Evolutionary conservation across 495 filamentous ascomycete species (phyloP), one percentile per base, ranked within the genome.

Genomic region (Talaromyces trachyspermus): DNA sequence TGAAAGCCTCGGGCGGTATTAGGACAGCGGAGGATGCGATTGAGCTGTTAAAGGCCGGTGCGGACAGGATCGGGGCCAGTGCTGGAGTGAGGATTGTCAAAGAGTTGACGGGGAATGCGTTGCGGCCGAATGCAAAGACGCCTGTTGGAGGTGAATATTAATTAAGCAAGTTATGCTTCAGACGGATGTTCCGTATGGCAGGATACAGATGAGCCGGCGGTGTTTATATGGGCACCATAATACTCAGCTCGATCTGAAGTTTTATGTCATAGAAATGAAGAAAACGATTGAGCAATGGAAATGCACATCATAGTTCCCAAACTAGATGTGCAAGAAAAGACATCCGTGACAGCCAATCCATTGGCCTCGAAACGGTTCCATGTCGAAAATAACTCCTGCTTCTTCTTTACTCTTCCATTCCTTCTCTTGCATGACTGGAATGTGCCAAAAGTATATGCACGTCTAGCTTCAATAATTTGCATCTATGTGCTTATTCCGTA

Each of bases 1-100:
- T 87, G 15, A 87, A 86, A 59, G 83, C 83, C 11, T 81, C 77
- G 50, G 83, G 79, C 2, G 83, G 81, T 8, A 61, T 87, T 5
- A 68, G 76, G 46, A 71, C 66, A 44, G 64, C 74, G 9, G 68
- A 63, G 43, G 75, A 78, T 50, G 71, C 69, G 52, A 32, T 74
- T 44, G 63, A 57, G 44, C 79, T 86, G 79, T 50, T 84, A 20
- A 70, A 80, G 62, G 81, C 79, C 15, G 83, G 83, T 4, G 83
- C 83, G 2, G 69, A 69, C 49, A 69, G 83, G 51, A 76, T 87
- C 52, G 83, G 83, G 26, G 77, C 78, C 7, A 81, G 76, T 55
- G 67, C 67, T 41, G 80, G 79, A 18, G 65, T 81, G 44, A 66
- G 61, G 54, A 83, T 84, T 52, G 65, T 77, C 59, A 63, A 73